Evolutionary conservation across 108 stramenopile genomes (phyloP), one percentile per base, ranked within the genome.

Genomic region (Skeletonema potamos): DNA sequence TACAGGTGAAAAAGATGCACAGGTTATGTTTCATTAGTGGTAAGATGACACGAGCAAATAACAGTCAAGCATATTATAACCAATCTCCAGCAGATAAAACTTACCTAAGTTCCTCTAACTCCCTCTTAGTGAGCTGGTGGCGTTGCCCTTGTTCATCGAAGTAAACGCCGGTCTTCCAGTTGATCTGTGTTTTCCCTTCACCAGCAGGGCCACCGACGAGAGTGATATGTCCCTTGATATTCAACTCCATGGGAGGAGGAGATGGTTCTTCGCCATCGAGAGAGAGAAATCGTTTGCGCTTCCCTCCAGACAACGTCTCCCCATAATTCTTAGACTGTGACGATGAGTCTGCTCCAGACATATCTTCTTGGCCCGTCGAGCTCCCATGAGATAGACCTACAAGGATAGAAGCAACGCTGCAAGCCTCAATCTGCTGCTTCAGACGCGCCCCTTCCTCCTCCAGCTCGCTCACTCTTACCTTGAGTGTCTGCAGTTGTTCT

Each of bases 121-220:
- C 88, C 4, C 81, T 26, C 13, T 77, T 60, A 2, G 86, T 86
- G 27, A 94, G 84, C 46, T 82, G 82, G 36, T 67, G 65, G 51
- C 76, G 78, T 12, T 41, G 46, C 24, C 92, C 89, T 8, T 86
- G 59, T 6, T 84, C 83, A 69, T 94, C 90, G 27, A 64, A 81
- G 57, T 87, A 87, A 33, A 87, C 81, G 9, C 90, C 92, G 4
- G 80, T 85, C 77, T 94, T 94, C 92, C 92, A 94, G 74, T 94
- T 91, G 58, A 94, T 87, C 32, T 89, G 89, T 15, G 84, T 73
- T 48, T 82, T 86, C 12, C 82, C 64, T 28, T 67, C 71, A 33
- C 69, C 74, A 5, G 82, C 83, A 18, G 77, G 29, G 8, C 84
- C 85, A 58, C 89, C 89, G 34, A 89, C 78, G 32, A 70, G 26